phyloP scores from a whole-genome alignment of 306 rosid species.

The Chamaecrista fasciculata region DNA sequence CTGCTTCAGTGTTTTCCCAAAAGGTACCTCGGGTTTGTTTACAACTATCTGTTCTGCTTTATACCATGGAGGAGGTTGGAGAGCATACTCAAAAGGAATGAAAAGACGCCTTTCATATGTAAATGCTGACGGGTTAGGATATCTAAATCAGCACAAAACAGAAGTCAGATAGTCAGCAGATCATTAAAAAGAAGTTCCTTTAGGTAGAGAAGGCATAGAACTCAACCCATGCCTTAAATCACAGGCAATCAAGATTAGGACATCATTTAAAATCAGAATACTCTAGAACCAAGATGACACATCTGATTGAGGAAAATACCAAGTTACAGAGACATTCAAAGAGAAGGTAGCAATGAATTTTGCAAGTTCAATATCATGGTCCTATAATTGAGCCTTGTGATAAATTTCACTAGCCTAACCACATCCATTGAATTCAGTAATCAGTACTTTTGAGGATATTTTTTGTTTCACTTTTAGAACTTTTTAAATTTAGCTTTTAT shows the following conservation, averaged over 20 bases:
- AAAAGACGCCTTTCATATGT: conserved; percentile 88
- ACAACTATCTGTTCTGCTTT: conserved; percentile 72
- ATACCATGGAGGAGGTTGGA: conserved; percentile 87
- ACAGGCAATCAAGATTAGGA: neutral
- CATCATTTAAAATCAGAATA: neutral
- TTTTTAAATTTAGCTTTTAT: neutral
- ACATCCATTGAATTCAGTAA: no score
- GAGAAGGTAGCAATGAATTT: neutral
- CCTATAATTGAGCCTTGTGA: conserved; percentile 11
- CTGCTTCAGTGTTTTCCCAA: conserved; percentile 62
- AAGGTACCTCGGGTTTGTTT: conserved; percentile 83
- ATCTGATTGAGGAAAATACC: neutral
- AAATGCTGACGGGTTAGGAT: conserved; percentile 92
- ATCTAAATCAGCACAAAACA: conserved; percentile 46
- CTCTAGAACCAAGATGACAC: neutral
- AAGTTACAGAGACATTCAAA: conserved; percentile 12
- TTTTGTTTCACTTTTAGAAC: neutral
- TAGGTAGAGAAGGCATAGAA: neutral
- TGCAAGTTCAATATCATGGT: neutral
- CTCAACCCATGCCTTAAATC: neutral
- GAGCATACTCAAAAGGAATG: conserved; percentile 92
- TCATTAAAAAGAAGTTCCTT: neutral
- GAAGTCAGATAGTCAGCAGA: neutral
- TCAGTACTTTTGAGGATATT: no score
- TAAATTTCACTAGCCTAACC: neutral